These are phyloP conservation scores for Saururus chinensis DNA, from an alignment of 164 flowering plant species.

Conservation along the genomic window DNA sequence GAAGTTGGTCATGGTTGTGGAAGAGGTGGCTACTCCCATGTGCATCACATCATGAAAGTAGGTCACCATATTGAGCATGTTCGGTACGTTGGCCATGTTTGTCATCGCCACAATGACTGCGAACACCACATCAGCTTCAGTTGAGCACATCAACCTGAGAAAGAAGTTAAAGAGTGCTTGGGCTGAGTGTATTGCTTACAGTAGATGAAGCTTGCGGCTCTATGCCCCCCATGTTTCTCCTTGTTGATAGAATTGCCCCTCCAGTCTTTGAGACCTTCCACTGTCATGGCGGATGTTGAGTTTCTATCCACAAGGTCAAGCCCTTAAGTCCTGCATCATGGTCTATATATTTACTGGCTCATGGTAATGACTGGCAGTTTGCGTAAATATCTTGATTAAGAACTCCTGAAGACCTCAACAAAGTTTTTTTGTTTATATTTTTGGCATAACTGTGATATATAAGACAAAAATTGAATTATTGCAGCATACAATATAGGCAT, in stretches of 20 bases:
- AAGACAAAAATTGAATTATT: no score
- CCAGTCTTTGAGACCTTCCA: constrained; percentile 9
- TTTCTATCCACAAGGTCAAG: no score
- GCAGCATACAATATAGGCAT: no score
- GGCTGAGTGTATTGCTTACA: constrained; percentile 8
- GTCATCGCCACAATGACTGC: constrained; percentile 8
- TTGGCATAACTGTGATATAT: no score
- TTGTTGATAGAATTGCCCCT: constrained; percentile 9
- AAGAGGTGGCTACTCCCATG: constrained; percentile 9
- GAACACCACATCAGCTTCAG: no score
- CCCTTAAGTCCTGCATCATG: no score
- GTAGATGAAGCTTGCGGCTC: constrained; percentile 12
- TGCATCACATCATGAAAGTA: constrained; percentile 10
- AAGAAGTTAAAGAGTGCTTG: no score
- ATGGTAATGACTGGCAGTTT: no score
- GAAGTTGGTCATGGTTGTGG: constrained; percentile 19
- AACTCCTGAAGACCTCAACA: no score
- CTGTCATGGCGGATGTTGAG: constrained; percentile 3
- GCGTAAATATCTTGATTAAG: no score
- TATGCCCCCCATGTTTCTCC: constrained; percentile 12
- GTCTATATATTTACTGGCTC: no score
- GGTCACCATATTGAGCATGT: constrained; percentile 8
- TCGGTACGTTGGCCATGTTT: constrained; percentile 9
- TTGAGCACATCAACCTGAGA: background rate
- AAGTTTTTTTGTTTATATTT: no score